phyloP scores from a whole-genome alignment of 1,139 yeast species.

The Pichia terricola region DNA sequence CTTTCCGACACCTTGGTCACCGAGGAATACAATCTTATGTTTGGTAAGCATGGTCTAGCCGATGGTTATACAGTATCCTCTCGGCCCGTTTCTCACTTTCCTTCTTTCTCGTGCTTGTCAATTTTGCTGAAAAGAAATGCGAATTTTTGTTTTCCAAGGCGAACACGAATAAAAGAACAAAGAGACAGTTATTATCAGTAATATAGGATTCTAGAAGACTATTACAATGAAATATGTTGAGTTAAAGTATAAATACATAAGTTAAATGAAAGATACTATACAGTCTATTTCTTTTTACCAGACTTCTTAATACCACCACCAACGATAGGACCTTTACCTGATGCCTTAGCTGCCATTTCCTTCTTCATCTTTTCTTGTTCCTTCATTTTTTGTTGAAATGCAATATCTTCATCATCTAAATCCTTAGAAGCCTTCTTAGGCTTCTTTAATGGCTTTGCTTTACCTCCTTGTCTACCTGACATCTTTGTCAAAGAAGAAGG shows the following conservation, averaged over 20 bases:
- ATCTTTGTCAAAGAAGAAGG: slow-evolving; percentile 18
- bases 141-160: no score
- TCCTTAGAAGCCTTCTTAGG: slow-evolving; percentile 68
- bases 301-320: slow-evolving; percentile 95
- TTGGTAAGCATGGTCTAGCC: slow-evolving; percentile 48
- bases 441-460: slow-evolving; percentile 55
- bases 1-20: slow-evolving; percentile 97
- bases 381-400: slow-evolving; percentile 88
- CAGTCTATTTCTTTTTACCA: slow-evolving; percentile 23
- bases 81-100: no score
- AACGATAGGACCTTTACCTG: slow-evolving; percentile 81
- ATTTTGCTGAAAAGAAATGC: no score
- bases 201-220: no score
- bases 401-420: slow-evolving; percentile 76
- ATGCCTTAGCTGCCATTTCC: slow-evolving; percentile 80
- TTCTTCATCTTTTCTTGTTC: slow-evolving; percentile 92
- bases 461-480: slow-evolving; percentile 39
- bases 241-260: no score
- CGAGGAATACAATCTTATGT: slow-evolving; percentile 86
- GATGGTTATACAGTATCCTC: no score
- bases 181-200: no score
- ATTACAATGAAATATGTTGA: no score
- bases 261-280: no score
- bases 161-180: no score
- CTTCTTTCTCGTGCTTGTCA: no score